Evolutionary conservation across 495 filamentous ascomycete genomes (phyloP), one percentile per base, ranked within the genome.

Genomic region (Aspergillus sparsus): DNA sequence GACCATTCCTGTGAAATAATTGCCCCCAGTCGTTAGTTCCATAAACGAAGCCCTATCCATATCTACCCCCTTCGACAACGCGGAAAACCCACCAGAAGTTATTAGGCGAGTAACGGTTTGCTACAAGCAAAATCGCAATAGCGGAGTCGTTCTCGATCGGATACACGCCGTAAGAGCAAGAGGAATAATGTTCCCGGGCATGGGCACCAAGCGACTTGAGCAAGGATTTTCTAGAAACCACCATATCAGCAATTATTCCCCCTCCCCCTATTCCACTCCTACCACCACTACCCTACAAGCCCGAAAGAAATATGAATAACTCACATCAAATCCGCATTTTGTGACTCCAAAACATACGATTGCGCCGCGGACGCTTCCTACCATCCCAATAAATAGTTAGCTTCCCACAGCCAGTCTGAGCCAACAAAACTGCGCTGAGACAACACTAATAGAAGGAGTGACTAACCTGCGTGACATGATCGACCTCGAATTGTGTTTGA

Each of bases 101-200:
- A 68, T 90, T 89, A 7, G 95, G 95, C 63, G 89, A 94, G 81
- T 98, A 98, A 68, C 96, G 96, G 80, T 92, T 97, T 35, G 94
- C 89, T 41, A 96, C 92, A 52, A 96, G 81, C 54, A 94, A 71
- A 65, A 97, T 81, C 41, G 92, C 91, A 18, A 98, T 73, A 56
- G 84, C 82, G 18, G 85, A 81, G 74, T 93, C 88, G 66, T 88
- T 78, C 62, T 90, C 85, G 61, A 85, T 86, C 33, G 93, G 76
- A 68, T 89, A 94, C 32, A 90, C 88, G 66, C 91, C 90, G 64
- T 88, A 86, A 10, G 89, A 86, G 53, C 87, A 89, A 64, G 81
- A 87, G 2, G 91, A 87, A 73, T 90, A 99, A 80, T 99, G 93
- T 73, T 99, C 95, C 57, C 82, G 77, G 49, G 91, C 87, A 69